Conservation (phyloP, 2,329 filamentous ascomycete genomes). For the Monosporascus sp. region DNA sequence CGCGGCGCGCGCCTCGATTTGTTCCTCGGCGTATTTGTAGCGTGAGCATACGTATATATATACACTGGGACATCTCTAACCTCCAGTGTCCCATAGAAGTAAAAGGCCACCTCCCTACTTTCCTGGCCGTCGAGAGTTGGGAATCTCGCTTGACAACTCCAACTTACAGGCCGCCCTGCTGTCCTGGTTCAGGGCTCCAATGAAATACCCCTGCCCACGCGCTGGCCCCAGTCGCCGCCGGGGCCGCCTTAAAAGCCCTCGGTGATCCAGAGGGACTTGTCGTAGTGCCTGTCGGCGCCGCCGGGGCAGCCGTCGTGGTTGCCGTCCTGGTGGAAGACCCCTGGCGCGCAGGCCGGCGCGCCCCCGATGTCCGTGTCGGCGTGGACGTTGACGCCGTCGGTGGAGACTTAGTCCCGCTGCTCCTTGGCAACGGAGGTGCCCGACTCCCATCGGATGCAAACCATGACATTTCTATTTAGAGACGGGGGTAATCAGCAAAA, state of each 20-base stretch:
- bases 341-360: conserved; percentile 32
- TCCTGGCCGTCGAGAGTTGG: too few species aligned
- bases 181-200: conserved; percentile 28
- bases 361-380: conserved; percentile 34
- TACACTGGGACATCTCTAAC: too few species aligned
- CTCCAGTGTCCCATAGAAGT: too few species aligned
- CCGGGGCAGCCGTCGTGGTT: conserved; percentile 34
- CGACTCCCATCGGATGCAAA: conserved; percentile 41
- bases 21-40: too few species aligned
- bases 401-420: conserved; percentile 29
- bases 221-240: conserved; percentile 22
- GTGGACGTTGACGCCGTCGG: conserved; percentile 30
- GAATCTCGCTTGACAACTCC: too few species aligned
- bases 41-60: too few species aligned
- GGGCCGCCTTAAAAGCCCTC: conserved; percentile 37
- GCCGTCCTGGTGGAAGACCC: conserved; percentile 39
- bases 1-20: too few species aligned
- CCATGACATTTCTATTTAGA: conserved; percentile 22
- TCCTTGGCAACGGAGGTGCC: conserved; percentile 29
- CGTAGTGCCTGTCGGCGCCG: conserved; percentile 35
- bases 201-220: conserved; percentile 37
- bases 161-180: conserved; percentile 12
- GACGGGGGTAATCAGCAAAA: not conserved
- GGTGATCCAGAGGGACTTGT: conserved; percentile 42
- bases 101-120: too few species aligned